phyloP scores from a whole-genome alignment of 768 basidiomycete species.

The Coprinopsis strossmayeri region DNA sequence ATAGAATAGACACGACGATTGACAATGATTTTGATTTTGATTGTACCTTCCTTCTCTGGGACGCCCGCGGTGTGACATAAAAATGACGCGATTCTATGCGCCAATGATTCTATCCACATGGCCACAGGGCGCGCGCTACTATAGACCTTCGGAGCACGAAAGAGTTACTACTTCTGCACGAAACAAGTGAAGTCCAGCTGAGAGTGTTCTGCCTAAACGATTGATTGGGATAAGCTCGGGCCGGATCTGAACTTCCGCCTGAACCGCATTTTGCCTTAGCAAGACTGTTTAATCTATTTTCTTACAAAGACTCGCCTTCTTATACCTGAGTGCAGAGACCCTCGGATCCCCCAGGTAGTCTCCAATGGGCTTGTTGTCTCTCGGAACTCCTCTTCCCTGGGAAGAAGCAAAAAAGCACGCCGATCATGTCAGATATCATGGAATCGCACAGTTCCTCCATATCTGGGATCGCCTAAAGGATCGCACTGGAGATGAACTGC shows the following conservation, averaged over 20 bases:
- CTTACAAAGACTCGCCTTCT: constrained; percentile 19
- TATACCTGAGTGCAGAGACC: constrained; percentile 1
- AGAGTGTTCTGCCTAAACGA: background rate
- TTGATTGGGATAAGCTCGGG: constrained; percentile 1
- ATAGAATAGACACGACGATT: too few species aligned
- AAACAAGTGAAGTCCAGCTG: too few species aligned
- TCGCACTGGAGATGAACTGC: constrained; percentile 80
- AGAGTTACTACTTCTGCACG: too few species aligned
- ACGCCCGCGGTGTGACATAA: background rate
- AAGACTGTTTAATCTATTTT: constrained; percentile 19
- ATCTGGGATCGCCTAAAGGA: constrained; percentile 93
- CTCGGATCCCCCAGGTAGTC: background rate
- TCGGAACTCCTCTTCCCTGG: constrained; percentile 93
- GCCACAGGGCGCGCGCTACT: background rate
- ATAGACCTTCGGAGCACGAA: background rate
- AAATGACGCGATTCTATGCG: constrained; percentile 21
- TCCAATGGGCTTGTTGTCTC: constrained; percentile 84
- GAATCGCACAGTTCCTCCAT: constrained; percentile 91
- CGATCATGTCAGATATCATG: constrained; percentile 86
- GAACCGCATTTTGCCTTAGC: background rate
- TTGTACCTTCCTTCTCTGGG: background rate
- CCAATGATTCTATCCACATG: constrained; percentile 12
- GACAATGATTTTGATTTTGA: constrained; percentile 7
- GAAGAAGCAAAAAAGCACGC: constrained; percentile 81
- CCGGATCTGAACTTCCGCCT: constrained; percentile 14